These are phyloP conservation scores for Geotrichum ghanense DNA, from an alignment of 805 yeast species.

Conservation along the genomic window DNA sequence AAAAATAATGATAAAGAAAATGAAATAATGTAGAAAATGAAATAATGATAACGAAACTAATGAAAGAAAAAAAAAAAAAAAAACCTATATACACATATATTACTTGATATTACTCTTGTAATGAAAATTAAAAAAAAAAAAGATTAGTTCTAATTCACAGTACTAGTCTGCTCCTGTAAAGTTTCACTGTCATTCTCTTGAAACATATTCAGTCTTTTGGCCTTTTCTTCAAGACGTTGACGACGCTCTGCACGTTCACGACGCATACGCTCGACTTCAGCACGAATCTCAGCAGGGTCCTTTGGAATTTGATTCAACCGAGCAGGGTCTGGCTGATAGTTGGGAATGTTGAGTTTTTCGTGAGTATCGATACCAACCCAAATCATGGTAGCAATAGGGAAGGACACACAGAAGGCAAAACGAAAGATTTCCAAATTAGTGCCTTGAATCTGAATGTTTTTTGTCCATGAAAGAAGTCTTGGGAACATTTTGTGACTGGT, in stretches of 20 bases:
- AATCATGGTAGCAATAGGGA: constrained; percentile 89
- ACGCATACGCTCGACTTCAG: constrained; percentile 80
- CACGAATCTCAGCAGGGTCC: constrained; percentile 83
- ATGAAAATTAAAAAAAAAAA: background rate
- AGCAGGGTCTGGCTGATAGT: constrained; percentile 95
- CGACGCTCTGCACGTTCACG: constrained; percentile 66
- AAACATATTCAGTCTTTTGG: constrained; percentile 56
- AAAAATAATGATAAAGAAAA: background rate
- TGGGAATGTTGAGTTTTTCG: constrained; percentile 77
- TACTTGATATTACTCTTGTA: background rate
- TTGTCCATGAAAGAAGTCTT: background rate
- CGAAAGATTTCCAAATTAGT: constrained; percentile 17
- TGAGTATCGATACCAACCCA: constrained; percentile 88
- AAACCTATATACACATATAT: background rate
- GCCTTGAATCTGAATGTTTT: constrained; percentile 10
- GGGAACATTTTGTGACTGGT: background rate
- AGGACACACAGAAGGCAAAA: constrained; percentile 63
- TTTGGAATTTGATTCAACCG: constrained; percentile 86
- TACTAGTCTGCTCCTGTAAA: constrained; percentile 2
- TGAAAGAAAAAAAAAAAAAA: background rate
- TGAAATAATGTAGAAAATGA: background rate
- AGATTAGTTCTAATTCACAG: background rate
- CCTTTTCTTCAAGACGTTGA: constrained; percentile 57
- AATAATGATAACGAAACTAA: background rate
- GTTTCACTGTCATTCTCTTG: constrained; percentile 33